Conservation (phyloP, 2,329 filamentous ascomycete genomes). For the Phialemoniopsis sp. region DNA sequence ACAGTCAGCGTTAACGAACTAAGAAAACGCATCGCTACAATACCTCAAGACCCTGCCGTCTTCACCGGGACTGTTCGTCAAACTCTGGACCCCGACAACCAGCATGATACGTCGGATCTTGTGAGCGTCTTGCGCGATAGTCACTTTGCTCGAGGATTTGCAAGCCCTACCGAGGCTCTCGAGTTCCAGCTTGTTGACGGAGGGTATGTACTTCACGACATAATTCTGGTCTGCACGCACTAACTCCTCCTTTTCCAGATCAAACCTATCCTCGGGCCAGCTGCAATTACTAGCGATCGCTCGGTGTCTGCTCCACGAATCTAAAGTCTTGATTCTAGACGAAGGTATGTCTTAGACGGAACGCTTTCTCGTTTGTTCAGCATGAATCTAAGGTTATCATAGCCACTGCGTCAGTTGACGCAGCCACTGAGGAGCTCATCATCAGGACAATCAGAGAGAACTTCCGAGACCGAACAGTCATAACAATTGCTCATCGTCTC, state of each 20-base stretch:
- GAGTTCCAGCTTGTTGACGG: background rate
- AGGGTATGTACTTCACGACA: background rate
- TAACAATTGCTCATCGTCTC: background rate
- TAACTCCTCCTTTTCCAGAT: background rate
- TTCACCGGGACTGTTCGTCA: conserved; percentile 2
- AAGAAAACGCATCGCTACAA: conserved; percentile 3
- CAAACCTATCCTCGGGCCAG: background rate
- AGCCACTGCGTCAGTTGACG: background rate
- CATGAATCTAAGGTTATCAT: background rate
- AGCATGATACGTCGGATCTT: conserved; percentile 4
- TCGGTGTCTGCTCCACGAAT: background rate
- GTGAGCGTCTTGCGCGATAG: background rate
- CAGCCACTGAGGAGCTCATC: background rate
- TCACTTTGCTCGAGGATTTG: background rate
- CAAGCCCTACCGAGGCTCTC: background rate
- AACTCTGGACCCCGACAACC: conserved; percentile 1
- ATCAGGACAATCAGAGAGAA: background rate
- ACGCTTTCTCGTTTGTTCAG: no score
- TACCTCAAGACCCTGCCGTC: conserved; percentile 3
- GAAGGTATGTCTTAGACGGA: background rate
- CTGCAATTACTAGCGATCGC: background rate
- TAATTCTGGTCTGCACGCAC: background rate
- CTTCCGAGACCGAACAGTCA: background rate
- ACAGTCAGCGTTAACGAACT: background rate
- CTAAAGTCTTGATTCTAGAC: background rate